A percentile compares a stretch with the other conserved stretches of the same genome.
phyloP scores from a whole-genome alignment of 345 rosid genomes.

The Eutrema yunnanense region DNA sequence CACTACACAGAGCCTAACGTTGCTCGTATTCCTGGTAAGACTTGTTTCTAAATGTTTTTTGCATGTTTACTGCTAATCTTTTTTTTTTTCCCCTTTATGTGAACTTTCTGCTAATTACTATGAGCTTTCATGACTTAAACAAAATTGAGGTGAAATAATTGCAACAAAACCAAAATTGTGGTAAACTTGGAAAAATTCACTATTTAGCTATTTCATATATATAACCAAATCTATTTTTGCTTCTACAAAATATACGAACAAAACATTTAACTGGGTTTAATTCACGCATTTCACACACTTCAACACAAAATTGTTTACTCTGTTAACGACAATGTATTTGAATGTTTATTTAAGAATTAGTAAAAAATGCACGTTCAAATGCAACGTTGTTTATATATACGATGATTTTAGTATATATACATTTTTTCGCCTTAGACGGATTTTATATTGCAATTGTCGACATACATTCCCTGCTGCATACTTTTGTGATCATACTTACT shows the following conservation, averaged over 20 bases:
- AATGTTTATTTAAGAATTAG: background rate
- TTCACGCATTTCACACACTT: background rate
- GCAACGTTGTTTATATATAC: background rate
- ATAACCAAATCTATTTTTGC: background rate
- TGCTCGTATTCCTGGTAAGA: conserved; percentile 49
- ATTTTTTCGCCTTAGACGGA: background rate
- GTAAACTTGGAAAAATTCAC: background rate
- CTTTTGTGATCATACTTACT: background rate
- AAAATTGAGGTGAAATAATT: background rate
- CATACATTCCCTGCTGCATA: background rate
- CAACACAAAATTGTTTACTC: background rate
- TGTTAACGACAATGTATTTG: background rate
- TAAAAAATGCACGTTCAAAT: background rate
- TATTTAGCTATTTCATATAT: background rate
- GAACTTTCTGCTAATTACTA: background rate
- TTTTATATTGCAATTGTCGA: background rate
- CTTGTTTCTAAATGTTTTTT: background rate
- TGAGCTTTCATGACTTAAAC: no score
- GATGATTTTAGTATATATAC: no score
- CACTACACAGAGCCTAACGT: conserved; percentile 60
- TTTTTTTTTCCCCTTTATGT: background rate
- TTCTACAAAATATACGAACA: no score
- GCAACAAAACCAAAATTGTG: background rate
- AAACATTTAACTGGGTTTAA: background rate
- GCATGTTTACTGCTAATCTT: background rate